phyloP scores from a whole-genome alignment of 108 stramenopile species.

The Nitzschia putrida region DNA sequence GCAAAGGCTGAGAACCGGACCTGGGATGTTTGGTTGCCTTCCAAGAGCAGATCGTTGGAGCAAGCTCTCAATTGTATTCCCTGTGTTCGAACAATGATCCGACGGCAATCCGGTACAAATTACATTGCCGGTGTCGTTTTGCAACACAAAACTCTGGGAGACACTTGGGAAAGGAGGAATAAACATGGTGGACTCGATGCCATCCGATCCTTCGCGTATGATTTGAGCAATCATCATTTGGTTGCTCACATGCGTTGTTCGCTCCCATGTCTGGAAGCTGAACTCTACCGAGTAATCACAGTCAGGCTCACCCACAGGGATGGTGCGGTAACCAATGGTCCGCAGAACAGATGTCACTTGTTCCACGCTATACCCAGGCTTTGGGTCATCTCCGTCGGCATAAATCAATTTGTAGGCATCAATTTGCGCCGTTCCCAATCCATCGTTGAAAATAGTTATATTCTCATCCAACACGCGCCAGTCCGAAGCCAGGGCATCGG shows the following conservation, averaged over 20 bases:
- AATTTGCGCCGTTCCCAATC: slow-evolving; percentile 34
- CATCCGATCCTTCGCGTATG: neutral
- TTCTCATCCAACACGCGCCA: slow-evolving; percentile 14
- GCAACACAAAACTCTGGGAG: slow-evolving; percentile 1
- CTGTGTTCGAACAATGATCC: slow-evolving; percentile 36
- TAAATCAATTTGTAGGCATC: slow-evolving; percentile 31
- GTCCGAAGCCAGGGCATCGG: neutral
- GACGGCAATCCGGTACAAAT: slow-evolving; percentile 24
- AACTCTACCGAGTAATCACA: slow-evolving; percentile 40
- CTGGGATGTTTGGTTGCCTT: neutral
- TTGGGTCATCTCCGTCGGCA: slow-evolving; percentile 22
- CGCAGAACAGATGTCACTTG: slow-evolving; percentile 18
- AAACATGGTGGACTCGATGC: neutral
- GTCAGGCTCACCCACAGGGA: slow-evolving; percentile 7
- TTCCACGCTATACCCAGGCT: neutral
- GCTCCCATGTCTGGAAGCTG: slow-evolving; percentile 30
- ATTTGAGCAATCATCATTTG: neutral
- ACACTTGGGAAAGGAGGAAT: neutral
- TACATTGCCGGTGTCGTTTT: neutral
- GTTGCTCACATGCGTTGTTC: slow-evolving; percentile 4
- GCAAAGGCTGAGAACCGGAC: slow-evolving; percentile 10
- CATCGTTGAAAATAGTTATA: slow-evolving; percentile 23
- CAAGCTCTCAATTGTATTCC: slow-evolving; percentile 32
- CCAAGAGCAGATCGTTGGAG: slow-evolving; percentile 25
- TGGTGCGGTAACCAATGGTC: slow-evolving; percentile 31